Percentiles rank a stretch among this genome's conserved stretches.
Evolutionary conservation across 2,329 filamentous ascomycete species (phyloP).

Genomic region (Xylariaceae sp.): DNA sequence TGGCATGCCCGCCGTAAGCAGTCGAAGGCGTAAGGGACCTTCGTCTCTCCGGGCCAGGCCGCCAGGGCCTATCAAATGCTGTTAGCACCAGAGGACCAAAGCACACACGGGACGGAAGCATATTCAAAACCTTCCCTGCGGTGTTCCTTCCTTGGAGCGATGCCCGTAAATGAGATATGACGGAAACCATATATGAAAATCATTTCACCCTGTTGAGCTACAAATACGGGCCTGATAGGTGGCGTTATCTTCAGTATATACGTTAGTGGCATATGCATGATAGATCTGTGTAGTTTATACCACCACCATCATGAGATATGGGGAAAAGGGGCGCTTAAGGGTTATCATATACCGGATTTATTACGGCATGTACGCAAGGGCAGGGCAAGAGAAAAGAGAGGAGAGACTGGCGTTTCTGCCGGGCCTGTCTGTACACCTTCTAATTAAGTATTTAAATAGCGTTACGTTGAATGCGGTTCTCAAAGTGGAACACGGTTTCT

Average conservation of each 20-base stretch:
- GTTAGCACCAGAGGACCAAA: slow-evolving; percentile 3
- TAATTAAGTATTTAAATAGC: too few relatives aligned
- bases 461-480: too few relatives aligned
- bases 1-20: slow-evolving; percentile 34
- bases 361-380: slow-evolving; percentile 1
- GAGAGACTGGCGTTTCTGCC: background rate
- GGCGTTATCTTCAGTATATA: too few relatives aligned
- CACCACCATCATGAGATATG: slow-evolving; percentile 10
- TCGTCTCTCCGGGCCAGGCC: slow-evolving; percentile 19
- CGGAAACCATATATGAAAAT: slow-evolving; percentile 8
- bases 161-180: slow-evolving; percentile 14
- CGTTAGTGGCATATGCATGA: too few relatives aligned
- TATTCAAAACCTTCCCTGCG: slow-evolving; percentile 6
- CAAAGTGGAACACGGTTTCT: too few relatives aligned
- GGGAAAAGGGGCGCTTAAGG: slow-evolving; percentile 12
- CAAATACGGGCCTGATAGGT: slow-evolving; percentile 6
- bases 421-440: background rate
- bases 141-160: slow-evolving; percentile 3
- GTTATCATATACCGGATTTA: slow-evolving; percentile 9
- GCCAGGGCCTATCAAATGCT: slow-evolving; percentile 12
- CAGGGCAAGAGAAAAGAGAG: background rate
- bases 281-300: too few relatives aligned
- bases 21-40: slow-evolving; percentile 29
- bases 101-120: background rate
- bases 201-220: background rate